Evolutionary conservation across 345 rosid genomes (phyloP).

Genomic region (Sisymbrium irio): DNA sequence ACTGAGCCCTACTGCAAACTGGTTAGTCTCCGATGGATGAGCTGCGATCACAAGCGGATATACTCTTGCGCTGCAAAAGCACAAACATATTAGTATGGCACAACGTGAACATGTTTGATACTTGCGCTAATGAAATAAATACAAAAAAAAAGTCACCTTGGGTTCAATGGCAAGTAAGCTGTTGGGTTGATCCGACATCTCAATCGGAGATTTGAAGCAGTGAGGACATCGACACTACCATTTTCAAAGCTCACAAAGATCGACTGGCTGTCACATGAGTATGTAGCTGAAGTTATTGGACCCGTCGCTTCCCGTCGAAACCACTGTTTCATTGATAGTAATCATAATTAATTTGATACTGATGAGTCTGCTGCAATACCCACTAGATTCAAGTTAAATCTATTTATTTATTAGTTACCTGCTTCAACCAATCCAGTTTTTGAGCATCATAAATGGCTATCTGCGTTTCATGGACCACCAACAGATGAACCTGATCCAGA

Average conservation of each 20-base stretch:
- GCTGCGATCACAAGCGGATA: slow-evolving; percentile 80
- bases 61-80: slow-evolving; percentile 57
- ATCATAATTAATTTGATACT: neutral
- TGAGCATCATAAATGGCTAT: slow-evolving; percentile 73
- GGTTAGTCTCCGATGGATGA: slow-evolving; percentile 68
- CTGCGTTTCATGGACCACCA: slow-evolving; percentile 79
- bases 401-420: slow-evolving; percentile 39
- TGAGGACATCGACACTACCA: slow-evolving; percentile 64
- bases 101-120: neutral
- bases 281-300: slow-evolving; percentile 77
- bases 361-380: neutral
- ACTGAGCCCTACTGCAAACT: slow-evolving; percentile 73
- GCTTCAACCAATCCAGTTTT: slow-evolving; percentile 61
- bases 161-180: slow-evolving; percentile 69
- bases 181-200: slow-evolving; percentile 75
- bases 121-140: neutral
- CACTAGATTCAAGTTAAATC: neutral
- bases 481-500: slow-evolving; percentile 57
- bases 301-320: slow-evolving; percentile 58
- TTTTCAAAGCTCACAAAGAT: slow-evolving; percentile 80
- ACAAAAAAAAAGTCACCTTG: slow-evolving; percentile 41
- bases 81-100: neutral
- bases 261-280: slow-evolving; percentile 75
- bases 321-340: slow-evolving; percentile 45
- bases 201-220: slow-evolving; percentile 59